These are phyloP conservation scores for Xylariaceae sp. DNA, from an alignment of 2,329 filamentous ascomycete genomes.

Conservation along the genomic window DNA sequence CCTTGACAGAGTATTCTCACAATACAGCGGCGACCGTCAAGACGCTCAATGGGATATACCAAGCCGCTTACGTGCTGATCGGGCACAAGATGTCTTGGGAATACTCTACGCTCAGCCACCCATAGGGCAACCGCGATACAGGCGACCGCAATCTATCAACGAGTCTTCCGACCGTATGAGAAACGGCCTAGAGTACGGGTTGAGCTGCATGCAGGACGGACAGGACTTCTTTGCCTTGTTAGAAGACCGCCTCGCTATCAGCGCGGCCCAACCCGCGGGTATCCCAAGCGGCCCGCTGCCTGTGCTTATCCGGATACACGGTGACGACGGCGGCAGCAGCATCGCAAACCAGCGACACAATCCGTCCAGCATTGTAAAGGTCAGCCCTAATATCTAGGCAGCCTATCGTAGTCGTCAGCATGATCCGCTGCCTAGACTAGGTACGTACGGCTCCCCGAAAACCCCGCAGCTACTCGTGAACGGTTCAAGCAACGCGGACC, in stretches of 20 bases:
- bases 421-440: slow-evolving; percentile 57
- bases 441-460: slow-evolving; percentile 57
- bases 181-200: slow-evolving; percentile 46
- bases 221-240: slow-evolving; percentile 47
- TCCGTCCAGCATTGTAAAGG: slow-evolving; percentile 61
- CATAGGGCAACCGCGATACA: slow-evolving; percentile 40
- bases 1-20: neutral
- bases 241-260: slow-evolving; percentile 52
- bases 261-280: slow-evolving; percentile 46
- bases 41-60: slow-evolving; percentile 40
- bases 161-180: slow-evolving; percentile 43
- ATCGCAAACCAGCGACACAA: slow-evolving; percentile 62
- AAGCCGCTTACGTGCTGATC: slow-evolving; percentile 36
- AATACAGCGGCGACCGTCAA: slow-evolving; percentile 17
- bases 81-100: slow-evolving; percentile 46
- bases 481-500: slow-evolving; percentile 51
- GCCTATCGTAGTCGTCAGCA: slow-evolving; percentile 55
- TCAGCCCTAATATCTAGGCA: slow-evolving; percentile 54
- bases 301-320: slow-evolving; percentile 59
- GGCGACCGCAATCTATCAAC: slow-evolving; percentile 42
- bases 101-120: slow-evolving; percentile 46
- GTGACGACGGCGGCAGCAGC: slow-evolving; percentile 56
- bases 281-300: slow-evolving; percentile 40
- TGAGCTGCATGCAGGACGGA: slow-evolving; percentile 51
- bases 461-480: slow-evolving; percentile 46